A percentile compares a stretch with the other conserved stretches of the same genome.
Evolutionary conservation across 768 basidiomycete genomes (phyloP).

Genomic region (Artomyces pyxidatus): DNA sequence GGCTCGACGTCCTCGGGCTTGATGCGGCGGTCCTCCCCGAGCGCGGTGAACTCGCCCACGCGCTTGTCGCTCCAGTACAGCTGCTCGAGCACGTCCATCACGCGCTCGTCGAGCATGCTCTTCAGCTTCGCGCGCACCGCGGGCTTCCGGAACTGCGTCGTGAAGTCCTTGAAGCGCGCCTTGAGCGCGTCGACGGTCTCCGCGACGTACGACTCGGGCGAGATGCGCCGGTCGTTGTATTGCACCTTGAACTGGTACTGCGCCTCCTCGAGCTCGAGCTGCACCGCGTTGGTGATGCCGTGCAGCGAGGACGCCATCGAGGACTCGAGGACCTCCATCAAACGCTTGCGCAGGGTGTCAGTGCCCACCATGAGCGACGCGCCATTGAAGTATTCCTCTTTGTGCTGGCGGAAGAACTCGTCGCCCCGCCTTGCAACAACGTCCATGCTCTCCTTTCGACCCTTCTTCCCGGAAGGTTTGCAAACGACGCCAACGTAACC

Average conservation of each 20-base stretch:
- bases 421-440: slow-evolving; percentile 50
- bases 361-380: slow-evolving; percentile 84
- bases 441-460: slow-evolving; percentile 40
- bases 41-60: slow-evolving; percentile 58
- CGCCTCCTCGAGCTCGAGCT: slow-evolving; percentile 94
- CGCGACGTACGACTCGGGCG: slow-evolving; percentile 94
- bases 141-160: slow-evolving; percentile 80
- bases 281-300: slow-evolving; percentile 94
- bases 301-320: slow-evolving; percentile 96
- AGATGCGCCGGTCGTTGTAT: slow-evolving; percentile 91
- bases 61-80: slow-evolving; percentile 96
- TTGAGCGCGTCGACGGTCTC: slow-evolving; percentile 95
- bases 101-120: slow-evolving; percentile 88
- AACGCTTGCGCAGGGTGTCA: slow-evolving; percentile 75
- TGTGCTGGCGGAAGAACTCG: slow-evolving; percentile 59
- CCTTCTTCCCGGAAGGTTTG: slow-evolving; percentile 58
- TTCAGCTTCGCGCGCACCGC: slow-evolving; percentile 85
- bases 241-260: slow-evolving; percentile 99
- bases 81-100: slow-evolving; percentile 95
- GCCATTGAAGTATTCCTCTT: slow-evolving; percentile 51
- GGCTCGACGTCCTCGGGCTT: slow-evolving; percentile 73
- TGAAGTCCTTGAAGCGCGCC: slow-evolving; percentile 79
- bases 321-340: slow-evolving; percentile 97
- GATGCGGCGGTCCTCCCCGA: slow-evolving; percentile 64
- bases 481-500: slow-evolving; percentile 97